Conservation (phyloP, 768 basidiomycete species). For the Termitomyces sp. region DNA sequence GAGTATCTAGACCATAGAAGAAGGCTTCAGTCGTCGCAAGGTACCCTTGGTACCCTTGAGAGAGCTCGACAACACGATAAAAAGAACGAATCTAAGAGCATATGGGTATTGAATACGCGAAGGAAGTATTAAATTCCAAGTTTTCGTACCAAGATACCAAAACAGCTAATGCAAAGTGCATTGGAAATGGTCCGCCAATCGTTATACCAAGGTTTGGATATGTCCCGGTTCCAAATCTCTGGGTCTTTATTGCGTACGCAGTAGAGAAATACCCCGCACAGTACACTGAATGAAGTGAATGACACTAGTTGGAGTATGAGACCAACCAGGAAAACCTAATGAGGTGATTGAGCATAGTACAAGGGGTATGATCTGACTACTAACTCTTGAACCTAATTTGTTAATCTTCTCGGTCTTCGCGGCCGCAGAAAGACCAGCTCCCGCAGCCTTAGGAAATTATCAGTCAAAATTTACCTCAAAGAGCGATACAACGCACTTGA, state of each 20-base stretch:
- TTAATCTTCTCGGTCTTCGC: constrained; percentile 23
- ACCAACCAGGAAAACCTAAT: not conserved
- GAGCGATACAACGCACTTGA: constrained; percentile 32
- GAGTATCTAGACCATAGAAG: constrained; percentile 63
- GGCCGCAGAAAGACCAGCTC: constrained; percentile 41
- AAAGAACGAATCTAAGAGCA: constrained; percentile 53
- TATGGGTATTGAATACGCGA: not conserved
- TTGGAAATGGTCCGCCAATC: constrained; percentile 56
- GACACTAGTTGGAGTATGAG: constrained; percentile 50
- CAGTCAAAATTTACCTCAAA: not conserved
- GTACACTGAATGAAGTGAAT: constrained; percentile 39
- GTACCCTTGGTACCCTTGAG: constrained; percentile 55
- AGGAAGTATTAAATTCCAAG: not conserved
- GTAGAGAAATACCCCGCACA: constrained; percentile 43
- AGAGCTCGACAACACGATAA: constrained; percentile 54
- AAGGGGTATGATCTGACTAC: not conserved
- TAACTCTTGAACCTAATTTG: constrained; percentile 29
- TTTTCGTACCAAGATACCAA: constrained; percentile 52
- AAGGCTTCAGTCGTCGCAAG: constrained; percentile 52
- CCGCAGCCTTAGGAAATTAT: constrained; percentile 32
- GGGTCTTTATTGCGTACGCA: constrained; percentile 37
- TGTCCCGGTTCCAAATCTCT: constrained; percentile 34
- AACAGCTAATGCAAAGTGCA: constrained; percentile 47
- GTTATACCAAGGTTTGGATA: constrained; percentile 35
- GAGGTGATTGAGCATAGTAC: not conserved